Evolutionary conservation across 768 basidiomycete genomes (phyloP).

Genomic region (Rubroboletus satanas): DNA sequence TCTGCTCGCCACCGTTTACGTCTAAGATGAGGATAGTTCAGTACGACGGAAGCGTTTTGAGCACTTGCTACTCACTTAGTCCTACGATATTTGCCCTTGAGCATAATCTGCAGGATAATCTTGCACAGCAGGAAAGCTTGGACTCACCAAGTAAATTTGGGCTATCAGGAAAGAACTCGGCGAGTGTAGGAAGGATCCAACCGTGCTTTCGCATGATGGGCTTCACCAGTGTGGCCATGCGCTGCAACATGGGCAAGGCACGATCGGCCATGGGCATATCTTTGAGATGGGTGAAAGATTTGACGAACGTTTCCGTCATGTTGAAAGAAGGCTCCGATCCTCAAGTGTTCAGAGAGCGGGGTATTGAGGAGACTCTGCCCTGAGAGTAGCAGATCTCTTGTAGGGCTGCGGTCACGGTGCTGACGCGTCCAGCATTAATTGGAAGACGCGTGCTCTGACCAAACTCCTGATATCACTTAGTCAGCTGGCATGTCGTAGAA

Average conservation of each 20-base stretch:
- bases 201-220: slow-evolving; percentile 87
- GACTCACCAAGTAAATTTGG: slow-evolving; percentile 67
- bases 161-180: slow-evolving; percentile 84
- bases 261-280: slow-evolving; percentile 61
- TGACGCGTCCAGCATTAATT: slow-evolving; percentile 6
- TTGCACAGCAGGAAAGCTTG: background rate
- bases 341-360: background rate
- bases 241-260: slow-evolving; percentile 64
- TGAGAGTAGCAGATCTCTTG: background rate
- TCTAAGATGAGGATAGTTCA: slow-evolving; percentile 39
- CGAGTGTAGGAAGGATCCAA: slow-evolving; percentile 76
- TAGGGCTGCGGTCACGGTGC: background rate
- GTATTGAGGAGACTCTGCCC: background rate
- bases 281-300: slow-evolving; percentile 69
- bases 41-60: background rate
- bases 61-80: slow-evolving; percentile 32
- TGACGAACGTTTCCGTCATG: slow-evolving; percentile 59
- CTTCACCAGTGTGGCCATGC: slow-evolving; percentile 76
- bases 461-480: slow-evolving; percentile 12
- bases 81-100: slow-evolving; percentile 23
- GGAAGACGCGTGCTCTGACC: background rate
- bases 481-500: slow-evolving; percentile 5
- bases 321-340: background rate
- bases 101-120: background rate
- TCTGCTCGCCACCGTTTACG: slow-evolving; percentile 76